Evolutionary conservation across 495 filamentous ascomycete species (phyloP).

Genomic region (Aspergillus steynii): DNA sequence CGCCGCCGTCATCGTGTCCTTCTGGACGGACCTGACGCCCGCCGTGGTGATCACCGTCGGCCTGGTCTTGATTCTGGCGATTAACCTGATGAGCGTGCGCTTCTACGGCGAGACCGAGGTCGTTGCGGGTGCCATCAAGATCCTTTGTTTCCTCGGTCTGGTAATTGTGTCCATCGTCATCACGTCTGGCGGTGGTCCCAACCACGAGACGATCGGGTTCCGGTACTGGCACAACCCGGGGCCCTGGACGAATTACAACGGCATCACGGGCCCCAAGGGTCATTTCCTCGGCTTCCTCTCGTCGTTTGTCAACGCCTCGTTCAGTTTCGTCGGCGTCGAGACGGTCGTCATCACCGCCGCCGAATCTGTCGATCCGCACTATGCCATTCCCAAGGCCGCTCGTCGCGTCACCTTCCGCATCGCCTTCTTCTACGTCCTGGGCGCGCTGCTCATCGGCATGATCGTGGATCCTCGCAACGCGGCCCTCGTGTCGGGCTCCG

Average conservation of each 20-base stretch:
- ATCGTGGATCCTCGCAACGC: constrained; percentile 49
- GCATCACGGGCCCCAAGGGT: constrained; percentile 35
- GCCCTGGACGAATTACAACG: constrained; percentile 38
- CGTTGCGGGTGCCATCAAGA: constrained; percentile 70
- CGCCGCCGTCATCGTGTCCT: constrained; percentile 70
- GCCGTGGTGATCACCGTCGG: constrained; percentile 72
- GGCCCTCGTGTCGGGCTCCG: constrained; percentile 53
- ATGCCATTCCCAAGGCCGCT: constrained; percentile 76
- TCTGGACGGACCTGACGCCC: constrained; percentile 55
- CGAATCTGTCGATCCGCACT: constrained; percentile 77
- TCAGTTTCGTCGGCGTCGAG: constrained; percentile 63
- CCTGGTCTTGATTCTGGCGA: constrained; percentile 61
- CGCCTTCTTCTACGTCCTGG: constrained; percentile 72
- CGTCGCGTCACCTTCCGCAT: constrained; percentile 85
- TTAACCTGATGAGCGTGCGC: constrained; percentile 69
- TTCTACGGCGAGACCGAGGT: constrained; percentile 78
- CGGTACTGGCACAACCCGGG: constrained; percentile 61
- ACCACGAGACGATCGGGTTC: constrained; percentile 66
- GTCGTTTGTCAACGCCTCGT: constrained; percentile 47
- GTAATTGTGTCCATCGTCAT: constrained; percentile 68
- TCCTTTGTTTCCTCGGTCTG: constrained; percentile 71
- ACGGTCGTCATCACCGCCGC: constrained; percentile 77
- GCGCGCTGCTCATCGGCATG: constrained; percentile 57
- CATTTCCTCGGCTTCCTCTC: constrained; percentile 49
- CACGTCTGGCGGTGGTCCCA: constrained; percentile 64